Evolutionary conservation across 805 yeast species (phyloP).

Genomic region (Ogataea wickerhamii): DNA sequence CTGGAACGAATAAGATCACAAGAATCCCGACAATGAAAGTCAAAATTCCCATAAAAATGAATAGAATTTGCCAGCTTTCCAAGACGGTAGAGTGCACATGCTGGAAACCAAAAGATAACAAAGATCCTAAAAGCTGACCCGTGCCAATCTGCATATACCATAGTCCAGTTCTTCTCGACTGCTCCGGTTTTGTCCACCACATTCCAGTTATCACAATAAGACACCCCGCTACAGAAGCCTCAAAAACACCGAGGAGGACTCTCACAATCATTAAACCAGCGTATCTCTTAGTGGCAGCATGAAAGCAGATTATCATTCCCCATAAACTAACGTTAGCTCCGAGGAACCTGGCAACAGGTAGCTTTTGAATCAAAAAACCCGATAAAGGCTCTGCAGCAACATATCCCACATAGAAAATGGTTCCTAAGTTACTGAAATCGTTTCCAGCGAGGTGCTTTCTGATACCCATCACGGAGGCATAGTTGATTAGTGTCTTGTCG

Average conservation of each 20-base stretch:
- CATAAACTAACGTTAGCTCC: slow-evolving; percentile 35
- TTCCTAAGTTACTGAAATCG: slow-evolving; percentile 26
- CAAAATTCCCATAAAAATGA: slow-evolving; percentile 28
- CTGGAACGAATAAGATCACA: slow-evolving; percentile 23
- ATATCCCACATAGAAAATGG: slow-evolving; percentile 54
- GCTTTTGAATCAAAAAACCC: slow-evolving; percentile 19
- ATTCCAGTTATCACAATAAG: slow-evolving; percentile 11
- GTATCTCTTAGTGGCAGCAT: slow-evolving; percentile 39
- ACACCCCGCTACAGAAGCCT: slow-evolving; percentile 19
- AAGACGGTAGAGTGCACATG: slow-evolving; percentile 18
- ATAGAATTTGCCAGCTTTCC: slow-evolving; percentile 29
- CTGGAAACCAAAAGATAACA: slow-evolving; percentile 27
- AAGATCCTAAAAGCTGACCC: slow-evolving; percentile 24
- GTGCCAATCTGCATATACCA: slow-evolving; percentile 26
- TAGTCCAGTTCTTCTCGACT: slow-evolving; percentile 18
- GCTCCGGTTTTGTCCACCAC: slow-evolving; percentile 28
- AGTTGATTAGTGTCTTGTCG: slow-evolving; percentile 37
- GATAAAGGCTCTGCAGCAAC: slow-evolving; percentile 40
- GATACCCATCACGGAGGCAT: slow-evolving; percentile 38
- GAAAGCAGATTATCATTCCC: slow-evolving; percentile 42
- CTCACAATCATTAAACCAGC: slow-evolving; percentile 41
- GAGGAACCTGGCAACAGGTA: slow-evolving; percentile 33
- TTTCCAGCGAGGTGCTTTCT: slow-evolving; percentile 39
- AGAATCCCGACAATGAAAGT: slow-evolving; percentile 29
- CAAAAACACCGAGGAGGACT: slow-evolving; percentile 43